phyloP scores from a whole-genome alignment of 495 filamentous ascomycete species.

The Penicillium atrosanguineum region DNA sequence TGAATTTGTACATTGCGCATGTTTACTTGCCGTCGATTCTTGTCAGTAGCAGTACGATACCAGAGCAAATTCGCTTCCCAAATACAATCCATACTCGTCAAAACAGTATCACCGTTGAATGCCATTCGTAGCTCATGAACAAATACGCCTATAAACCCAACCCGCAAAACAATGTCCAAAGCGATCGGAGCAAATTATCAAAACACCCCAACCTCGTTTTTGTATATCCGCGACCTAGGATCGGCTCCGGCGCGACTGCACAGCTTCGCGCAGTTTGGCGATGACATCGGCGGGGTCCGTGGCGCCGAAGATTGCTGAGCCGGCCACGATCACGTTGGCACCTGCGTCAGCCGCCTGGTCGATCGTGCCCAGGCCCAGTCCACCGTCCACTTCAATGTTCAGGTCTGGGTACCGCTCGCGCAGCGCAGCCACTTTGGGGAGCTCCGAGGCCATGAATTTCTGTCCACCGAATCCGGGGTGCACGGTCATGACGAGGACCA shows the following conservation, averaged over 20 bases:
- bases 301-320: constrained; percentile 95
- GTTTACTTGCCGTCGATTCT: constrained; percentile 8
- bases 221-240: background rate
- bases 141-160: constrained; percentile 4
- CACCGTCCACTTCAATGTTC: constrained; percentile 97
- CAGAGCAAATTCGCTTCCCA: background rate
- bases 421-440: constrained; percentile 88
- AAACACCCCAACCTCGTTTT: constrained; percentile 28
- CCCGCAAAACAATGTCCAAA: background rate
- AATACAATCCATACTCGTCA: background rate
- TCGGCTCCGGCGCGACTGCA: constrained; percentile 55
- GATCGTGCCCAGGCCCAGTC: constrained; percentile 82
- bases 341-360: constrained; percentile 93
- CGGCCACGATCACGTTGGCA: constrained; percentile 96
- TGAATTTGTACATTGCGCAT: constrained; percentile 15
- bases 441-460: constrained; percentile 93
- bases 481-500: constrained; percentile 98
- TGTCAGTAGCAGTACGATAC: constrained; percentile 18
- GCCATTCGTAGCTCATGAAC: constrained; percentile 25
- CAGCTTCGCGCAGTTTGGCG: constrained; percentile 68
- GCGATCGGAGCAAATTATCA: background rate
- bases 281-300: constrained; percentile 85
- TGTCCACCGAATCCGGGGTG: constrained; percentile 97
- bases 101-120: constrained; percentile 8
- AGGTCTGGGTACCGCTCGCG: constrained; percentile 81